phyloP scores from a whole-genome alignment of 108 stramenopile species.

The Nitzschia palea region DNA sequence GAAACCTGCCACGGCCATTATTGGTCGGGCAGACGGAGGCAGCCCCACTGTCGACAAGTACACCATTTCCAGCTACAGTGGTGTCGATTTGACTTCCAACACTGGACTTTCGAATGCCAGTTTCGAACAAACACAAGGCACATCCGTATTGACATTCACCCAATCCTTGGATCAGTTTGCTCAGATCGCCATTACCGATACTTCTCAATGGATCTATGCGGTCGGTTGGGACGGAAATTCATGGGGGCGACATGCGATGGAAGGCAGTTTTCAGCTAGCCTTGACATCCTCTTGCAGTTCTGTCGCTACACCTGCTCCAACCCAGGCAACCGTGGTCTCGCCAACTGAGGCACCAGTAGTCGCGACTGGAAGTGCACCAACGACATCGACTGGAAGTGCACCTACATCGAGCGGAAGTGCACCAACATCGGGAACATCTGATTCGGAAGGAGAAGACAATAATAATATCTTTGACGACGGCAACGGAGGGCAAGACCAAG shows the following conservation, averaged over 20 bases:
- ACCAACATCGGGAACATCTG: too few species aligned
- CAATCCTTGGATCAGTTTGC: not conserved
- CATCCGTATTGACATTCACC: not conserved
- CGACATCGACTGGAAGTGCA: too few species aligned
- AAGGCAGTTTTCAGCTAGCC: constrained; percentile 5
- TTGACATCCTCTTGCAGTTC: not conserved
- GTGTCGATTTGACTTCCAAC: not conserved
- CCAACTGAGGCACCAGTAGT: too few species aligned
- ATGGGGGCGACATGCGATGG: not conserved
- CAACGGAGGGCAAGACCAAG: too few species aligned
- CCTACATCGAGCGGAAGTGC: too few species aligned
- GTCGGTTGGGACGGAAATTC: not conserved
- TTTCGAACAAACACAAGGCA: constrained; percentile 5
- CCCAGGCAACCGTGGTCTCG: too few species aligned
- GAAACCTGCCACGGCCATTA: constrained; percentile 7
- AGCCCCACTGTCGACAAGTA: not conserved
- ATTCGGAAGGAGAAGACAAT: too few species aligned
- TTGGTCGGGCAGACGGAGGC: constrained; percentile 16
- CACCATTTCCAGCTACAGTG: not conserved
- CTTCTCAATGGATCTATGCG: constrained; percentile 18
- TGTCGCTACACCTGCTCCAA: too few species aligned
- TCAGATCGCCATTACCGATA: not conserved
- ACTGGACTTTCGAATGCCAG: not conserved
- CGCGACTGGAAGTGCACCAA: too few species aligned
- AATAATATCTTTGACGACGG: too few species aligned